Evolutionary conservation across 2,329 filamentous ascomycete species (phyloP).

Genomic region (Cephalotrichum gorgonifer): DNA sequence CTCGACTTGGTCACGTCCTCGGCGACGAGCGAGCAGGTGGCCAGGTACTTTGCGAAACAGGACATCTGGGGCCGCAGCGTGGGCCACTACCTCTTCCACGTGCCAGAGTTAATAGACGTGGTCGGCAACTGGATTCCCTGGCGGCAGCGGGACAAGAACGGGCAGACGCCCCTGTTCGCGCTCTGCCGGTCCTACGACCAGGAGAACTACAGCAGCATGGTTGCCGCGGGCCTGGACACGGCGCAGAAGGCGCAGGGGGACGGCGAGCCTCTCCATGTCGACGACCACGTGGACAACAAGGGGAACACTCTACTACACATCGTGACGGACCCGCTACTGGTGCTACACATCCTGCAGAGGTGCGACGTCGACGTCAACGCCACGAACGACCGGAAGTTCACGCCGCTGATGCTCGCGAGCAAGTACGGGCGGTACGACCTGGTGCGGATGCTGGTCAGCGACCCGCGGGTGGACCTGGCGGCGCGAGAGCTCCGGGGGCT

Average conservation of each 20-base stretch:
- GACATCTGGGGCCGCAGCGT: slow-evolving; percentile 81
- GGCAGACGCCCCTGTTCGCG: slow-evolving; percentile 94
- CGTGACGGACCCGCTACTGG: slow-evolving; percentile 74
- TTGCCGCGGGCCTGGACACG: slow-evolving; percentile 66
- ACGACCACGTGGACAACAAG: slow-evolving; percentile 86
- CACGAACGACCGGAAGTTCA: slow-evolving; percentile 89
- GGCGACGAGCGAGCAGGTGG: slow-evolving; percentile 44
- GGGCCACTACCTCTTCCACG: slow-evolving; percentile 94
- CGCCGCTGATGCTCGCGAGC: slow-evolving; percentile 93
- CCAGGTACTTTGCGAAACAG: slow-evolving; percentile 61
- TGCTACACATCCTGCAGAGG: slow-evolving; percentile 62
- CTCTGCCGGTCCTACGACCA: slow-evolving; percentile 94
- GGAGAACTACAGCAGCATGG: slow-evolving; percentile 76
- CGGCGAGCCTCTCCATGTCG: slow-evolving; percentile 69
- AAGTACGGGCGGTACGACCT: slow-evolving; percentile 95
- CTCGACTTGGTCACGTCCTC: slow-evolving; percentile 58
- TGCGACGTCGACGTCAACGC: slow-evolving; percentile 97
- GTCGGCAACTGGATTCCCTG: slow-evolving; percentile 76
- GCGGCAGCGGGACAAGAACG: slow-evolving; percentile 88
- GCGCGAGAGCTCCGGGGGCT: slow-evolving; percentile 78
- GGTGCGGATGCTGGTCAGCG: slow-evolving; percentile 77
- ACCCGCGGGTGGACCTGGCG: slow-evolving; percentile 75
- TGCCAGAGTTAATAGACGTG: slow-evolving; percentile 65
- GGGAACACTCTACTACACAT: slow-evolving; percentile 96
- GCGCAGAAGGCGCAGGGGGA: slow-evolving; percentile 70